These are phyloP conservation scores for Macrophomina tecta DNA, from an alignment of 2,329 filamentous ascomycete genomes.

Conservation along the genomic window DNA sequence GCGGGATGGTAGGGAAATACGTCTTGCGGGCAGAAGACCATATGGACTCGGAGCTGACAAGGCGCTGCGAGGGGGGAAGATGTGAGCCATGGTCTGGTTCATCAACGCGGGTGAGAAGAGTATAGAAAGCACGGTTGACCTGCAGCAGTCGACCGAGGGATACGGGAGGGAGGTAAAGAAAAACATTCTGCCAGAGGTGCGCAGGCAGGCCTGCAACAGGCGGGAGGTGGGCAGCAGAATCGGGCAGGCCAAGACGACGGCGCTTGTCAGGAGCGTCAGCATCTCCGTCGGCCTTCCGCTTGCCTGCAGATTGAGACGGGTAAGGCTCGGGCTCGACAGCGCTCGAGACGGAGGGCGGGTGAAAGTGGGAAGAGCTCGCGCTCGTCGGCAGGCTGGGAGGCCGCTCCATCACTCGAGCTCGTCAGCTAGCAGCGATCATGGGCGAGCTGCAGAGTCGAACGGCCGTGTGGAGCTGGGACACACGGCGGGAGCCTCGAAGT, in stretches of 20 bases:
- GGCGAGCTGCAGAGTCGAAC: constrained; percentile 10
- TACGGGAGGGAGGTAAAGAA: constrained; percentile 68
- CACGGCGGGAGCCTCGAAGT: constrained; percentile 6
- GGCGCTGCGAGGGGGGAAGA: constrained; percentile 39
- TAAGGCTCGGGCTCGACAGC: neutral
- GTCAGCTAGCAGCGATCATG: constrained; percentile 13
- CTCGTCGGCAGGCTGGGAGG: constrained; percentile 3
- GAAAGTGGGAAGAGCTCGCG: constrained; percentile 14
- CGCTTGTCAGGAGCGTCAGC: constrained; percentile 39
- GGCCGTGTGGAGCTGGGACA: neutral
- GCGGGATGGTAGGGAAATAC: constrained; percentile 71
- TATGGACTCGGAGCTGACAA: constrained; percentile 67
- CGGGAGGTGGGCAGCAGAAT: constrained; percentile 31
- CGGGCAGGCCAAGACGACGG: constrained; percentile 37
- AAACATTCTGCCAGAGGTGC: constrained; percentile 74
- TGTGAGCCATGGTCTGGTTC: constrained; percentile 40
- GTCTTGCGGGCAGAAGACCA: constrained; percentile 73
- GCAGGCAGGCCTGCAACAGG: constrained; percentile 56
- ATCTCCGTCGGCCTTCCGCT: constrained; percentile 45
- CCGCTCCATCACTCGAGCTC: constrained; percentile 25
- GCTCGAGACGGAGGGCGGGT: constrained; percentile 7
- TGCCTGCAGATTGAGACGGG: constrained; percentile 28
- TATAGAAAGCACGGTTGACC: constrained; percentile 72
- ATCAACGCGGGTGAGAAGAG: constrained; percentile 46
- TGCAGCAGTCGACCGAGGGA: constrained; percentile 68